Evolutionary conservation across 2,329 filamentous ascomycete genomes (phyloP).

Genomic region (Nothomitra cinnamomea): DNA sequence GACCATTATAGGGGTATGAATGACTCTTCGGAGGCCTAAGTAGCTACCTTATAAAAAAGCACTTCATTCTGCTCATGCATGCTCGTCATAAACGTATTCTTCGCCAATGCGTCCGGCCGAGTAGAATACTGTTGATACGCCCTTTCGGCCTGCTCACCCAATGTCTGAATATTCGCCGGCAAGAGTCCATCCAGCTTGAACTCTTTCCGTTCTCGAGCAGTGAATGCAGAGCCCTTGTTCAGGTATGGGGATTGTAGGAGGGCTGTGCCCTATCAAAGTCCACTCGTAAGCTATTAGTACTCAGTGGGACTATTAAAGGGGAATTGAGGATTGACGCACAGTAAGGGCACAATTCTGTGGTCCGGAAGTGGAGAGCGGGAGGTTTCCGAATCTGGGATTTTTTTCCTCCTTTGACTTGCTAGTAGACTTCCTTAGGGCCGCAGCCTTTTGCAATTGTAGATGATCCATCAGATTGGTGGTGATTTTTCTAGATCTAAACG

Average conservation of each 20-base stretch:
- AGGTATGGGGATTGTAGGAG: slow-evolving; percentile 29
- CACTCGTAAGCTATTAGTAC: not conserved
- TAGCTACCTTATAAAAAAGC: slow-evolving; percentile 52
- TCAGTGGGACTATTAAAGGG: not conserved
- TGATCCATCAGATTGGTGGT: no score
- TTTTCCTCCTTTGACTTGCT: slow-evolving; percentile 11
- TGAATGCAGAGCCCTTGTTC: slow-evolving; percentile 75
- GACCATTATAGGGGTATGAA: no score
- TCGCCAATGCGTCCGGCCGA: slow-evolving; percentile 47
- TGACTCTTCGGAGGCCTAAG: no score
- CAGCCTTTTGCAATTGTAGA: no score
- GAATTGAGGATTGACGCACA: slow-evolving; percentile 12
- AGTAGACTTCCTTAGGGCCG: not conserved
- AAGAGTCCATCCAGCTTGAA: slow-evolving; percentile 61
- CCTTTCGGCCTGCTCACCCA: slow-evolving; percentile 59
- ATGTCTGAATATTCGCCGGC: slow-evolving; percentile 52
- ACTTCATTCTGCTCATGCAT: slow-evolving; percentile 77
- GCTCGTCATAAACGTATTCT: slow-evolving; percentile 77
- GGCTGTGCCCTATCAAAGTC: slow-evolving; percentile 13
- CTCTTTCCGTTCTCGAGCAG: slow-evolving; percentile 44
- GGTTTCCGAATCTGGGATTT: slow-evolving; percentile 20
- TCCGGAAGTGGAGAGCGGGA: slow-evolving; percentile 26
- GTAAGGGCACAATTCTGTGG: slow-evolving; percentile 23
- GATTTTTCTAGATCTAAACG: no score
- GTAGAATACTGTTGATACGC: slow-evolving; percentile 66